Base-by-base conservation (phyloP, 768 basidiomycete genomes). In the Melanogaster broomeanus region DNA sequence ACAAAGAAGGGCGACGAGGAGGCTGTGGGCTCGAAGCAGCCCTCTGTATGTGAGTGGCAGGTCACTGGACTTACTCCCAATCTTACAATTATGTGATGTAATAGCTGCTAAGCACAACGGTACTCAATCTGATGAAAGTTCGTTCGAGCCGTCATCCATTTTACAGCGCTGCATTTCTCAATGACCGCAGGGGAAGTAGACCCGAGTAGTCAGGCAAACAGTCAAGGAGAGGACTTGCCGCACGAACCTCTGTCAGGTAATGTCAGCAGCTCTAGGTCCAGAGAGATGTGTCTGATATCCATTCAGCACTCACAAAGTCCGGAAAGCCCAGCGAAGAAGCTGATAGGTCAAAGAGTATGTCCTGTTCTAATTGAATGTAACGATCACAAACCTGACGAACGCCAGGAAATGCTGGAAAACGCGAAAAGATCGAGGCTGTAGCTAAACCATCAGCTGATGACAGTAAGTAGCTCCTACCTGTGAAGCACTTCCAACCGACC, bases 401-500 rank as follows among this genome's bases (percentile, higher is more conserved):
- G 8, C 34, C 46, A 50, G 21, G 46, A 50, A 49, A 52, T 60
- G 51, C 11, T 28, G 42, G 15, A 3, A 37, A 56, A 43, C 31
- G 16, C 46, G 39, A 30, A 39, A 40, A 42, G 19, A 16, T 6
- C 43, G 51, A 33, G 22, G 16, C 19, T 9, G 5, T 33, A 13
- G 21, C 46, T 0, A 27, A 28, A 12, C 51, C 49, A 31, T 39
- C 34, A 27, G 50, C 7, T 35, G 61, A 56, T 55, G 56, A 57
- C 25, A 10, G 61, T 59, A 42, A 61, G 61, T 22, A 43, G 22
- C 45, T n/a, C 49, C 46, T 16, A n/a, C 28, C 21, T 53, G 45
- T 3, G 12, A 43, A 35, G 21, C 42, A 28, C 55, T 52, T 42
- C 53, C 53, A 28, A 49, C 61, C 59, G 47, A 64, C 55, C 35